Percentiles rank a stretch among this genome's conserved stretches.
phyloP scores from a whole-genome alignment of 1,139 yeast genomes.

The Spathaspora sp. region DNA sequence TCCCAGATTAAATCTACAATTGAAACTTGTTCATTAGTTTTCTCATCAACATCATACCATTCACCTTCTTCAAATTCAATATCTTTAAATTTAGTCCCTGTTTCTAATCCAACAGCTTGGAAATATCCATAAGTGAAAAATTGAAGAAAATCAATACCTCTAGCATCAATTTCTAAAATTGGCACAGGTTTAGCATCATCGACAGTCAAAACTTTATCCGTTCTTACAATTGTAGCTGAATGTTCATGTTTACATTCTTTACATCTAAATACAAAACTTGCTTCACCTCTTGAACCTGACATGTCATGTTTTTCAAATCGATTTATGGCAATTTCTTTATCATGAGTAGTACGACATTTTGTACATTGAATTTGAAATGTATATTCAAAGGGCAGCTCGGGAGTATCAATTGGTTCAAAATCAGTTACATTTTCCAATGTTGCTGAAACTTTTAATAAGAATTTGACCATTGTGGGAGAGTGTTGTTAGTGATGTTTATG shows the following conservation, averaged over 20 bases:
- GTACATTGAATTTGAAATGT: constrained; percentile 74
- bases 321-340: constrained; percentile 72
- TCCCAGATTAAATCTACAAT: constrained; percentile 69
- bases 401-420: constrained; percentile 62
- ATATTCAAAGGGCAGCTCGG: constrained; percentile 66
- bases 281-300: constrained; percentile 76
- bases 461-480: constrained; percentile 37
- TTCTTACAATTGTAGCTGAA: constrained; percentile 37
- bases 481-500: background rate
- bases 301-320: constrained; percentile 61
- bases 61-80: constrained; percentile 79
- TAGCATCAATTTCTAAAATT: constrained; percentile 71
- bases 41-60: constrained; percentile 95
- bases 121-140: constrained; percentile 73
- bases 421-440: constrained; percentile 63
- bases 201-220: constrained; percentile 26
- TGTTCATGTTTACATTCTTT: constrained; percentile 55
- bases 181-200: constrained; percentile 36
- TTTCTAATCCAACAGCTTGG: constrained; percentile 55
- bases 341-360: constrained; percentile 75
- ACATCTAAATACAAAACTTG: constrained; percentile 82
- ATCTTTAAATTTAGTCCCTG: constrained; percentile 54
- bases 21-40: constrained; percentile 77
- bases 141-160: constrained; percentile 76
- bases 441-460: constrained; percentile 54